phyloP scores from a whole-genome alignment of 768 basidiomycete species.

The Hericium coralloides region DNA sequence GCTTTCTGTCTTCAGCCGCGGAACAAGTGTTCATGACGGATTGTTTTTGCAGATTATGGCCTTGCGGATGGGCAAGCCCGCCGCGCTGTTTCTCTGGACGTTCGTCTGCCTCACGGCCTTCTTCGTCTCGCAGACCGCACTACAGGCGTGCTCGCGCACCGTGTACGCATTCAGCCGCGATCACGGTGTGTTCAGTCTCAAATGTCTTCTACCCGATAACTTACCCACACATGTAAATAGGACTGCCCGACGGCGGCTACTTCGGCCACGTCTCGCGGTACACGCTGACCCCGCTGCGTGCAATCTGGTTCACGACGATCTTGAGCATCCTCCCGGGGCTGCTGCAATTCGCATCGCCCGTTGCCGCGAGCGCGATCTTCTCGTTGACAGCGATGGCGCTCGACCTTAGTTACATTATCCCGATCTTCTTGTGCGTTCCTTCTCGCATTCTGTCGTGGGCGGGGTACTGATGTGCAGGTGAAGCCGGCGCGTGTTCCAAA shows the following conservation, averaged over 20 bases:
- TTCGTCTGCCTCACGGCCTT: slow-evolving; percentile 83
- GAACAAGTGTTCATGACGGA: background rate
- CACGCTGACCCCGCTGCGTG: slow-evolving; percentile 69
- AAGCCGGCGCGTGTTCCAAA: slow-evolving; percentile 50
- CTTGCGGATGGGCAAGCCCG: slow-evolving; percentile 66
- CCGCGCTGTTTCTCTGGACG: slow-evolving; percentile 70
- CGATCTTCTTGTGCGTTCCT: slow-evolving; percentile 48
- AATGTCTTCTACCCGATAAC: background rate
- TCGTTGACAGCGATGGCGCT: slow-evolving; percentile 72
- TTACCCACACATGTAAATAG: slow-evolving; percentile 22
- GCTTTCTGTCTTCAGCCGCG: background rate
- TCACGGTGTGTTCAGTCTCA: slow-evolving; percentile 34
- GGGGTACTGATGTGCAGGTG: background rate
- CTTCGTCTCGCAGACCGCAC: slow-evolving; percentile 72
- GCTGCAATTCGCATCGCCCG: slow-evolving; percentile 66
- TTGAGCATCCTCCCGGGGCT: slow-evolving; percentile 63
- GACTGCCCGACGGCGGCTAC: slow-evolving; percentile 69
- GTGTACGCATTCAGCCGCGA: slow-evolving; percentile 83
- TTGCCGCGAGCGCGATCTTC: slow-evolving; percentile 77
- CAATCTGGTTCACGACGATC: slow-evolving; percentile 66
- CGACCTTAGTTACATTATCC: slow-evolving; percentile 76
- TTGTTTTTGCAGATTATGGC: slow-evolving; percentile 49
- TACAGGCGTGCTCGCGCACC: slow-evolving; percentile 77
- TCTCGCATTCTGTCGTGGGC: background rate
- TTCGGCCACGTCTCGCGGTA: slow-evolving; percentile 56